Evolutionary conservation across 129 eudicot genomes (phyloP).

Genomic region (Calendula officinalis): DNA sequence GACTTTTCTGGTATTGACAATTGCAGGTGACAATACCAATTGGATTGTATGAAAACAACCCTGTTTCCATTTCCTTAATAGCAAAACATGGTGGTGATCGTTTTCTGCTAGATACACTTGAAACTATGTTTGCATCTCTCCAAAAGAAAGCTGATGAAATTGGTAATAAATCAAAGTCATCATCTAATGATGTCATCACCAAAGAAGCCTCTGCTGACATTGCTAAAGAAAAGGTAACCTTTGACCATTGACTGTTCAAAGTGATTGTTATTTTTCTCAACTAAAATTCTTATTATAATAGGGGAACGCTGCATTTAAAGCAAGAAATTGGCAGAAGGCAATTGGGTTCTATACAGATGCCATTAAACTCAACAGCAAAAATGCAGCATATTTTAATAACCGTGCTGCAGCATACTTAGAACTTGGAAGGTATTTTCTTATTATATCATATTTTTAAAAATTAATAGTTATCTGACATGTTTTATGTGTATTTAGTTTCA

Average conservation of each 20-base stretch:
- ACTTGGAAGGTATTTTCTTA: constrained; percentile 49
- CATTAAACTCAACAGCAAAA: constrained; percentile 64
- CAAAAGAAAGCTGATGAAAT: constrained; percentile 51
- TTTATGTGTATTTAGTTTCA: constrained; percentile 40
- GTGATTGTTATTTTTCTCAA: constrained; percentile 1
- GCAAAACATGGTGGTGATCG: constrained; percentile 93
- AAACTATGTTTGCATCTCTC: constrained; percentile 55
- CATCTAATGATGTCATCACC: constrained; percentile 50
- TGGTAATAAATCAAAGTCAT: constrained; percentile 41
- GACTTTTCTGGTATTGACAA: not conserved
- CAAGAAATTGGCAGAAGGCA: constrained; percentile 76
- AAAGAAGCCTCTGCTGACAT: constrained; percentile 75
- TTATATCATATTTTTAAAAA: not conserved
- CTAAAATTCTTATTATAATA: constrained; percentile 14
- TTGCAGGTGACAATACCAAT: constrained; percentile 67
- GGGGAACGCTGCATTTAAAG: constrained; percentile 89
- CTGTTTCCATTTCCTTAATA: constrained; percentile 73
- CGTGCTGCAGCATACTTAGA: constrained; percentile 92
- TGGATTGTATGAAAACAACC: constrained; percentile 67
- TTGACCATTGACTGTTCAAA: not conserved
- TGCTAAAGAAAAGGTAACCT: constrained; percentile 84
- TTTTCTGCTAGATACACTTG: constrained; percentile 68
- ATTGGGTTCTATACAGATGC: constrained; percentile 87
- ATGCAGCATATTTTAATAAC: constrained; percentile 75
- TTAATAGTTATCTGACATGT: not conserved